Base-by-base conservation (phyloP, 768 basidiomycete species). In the Suillus discolor region DNA sequence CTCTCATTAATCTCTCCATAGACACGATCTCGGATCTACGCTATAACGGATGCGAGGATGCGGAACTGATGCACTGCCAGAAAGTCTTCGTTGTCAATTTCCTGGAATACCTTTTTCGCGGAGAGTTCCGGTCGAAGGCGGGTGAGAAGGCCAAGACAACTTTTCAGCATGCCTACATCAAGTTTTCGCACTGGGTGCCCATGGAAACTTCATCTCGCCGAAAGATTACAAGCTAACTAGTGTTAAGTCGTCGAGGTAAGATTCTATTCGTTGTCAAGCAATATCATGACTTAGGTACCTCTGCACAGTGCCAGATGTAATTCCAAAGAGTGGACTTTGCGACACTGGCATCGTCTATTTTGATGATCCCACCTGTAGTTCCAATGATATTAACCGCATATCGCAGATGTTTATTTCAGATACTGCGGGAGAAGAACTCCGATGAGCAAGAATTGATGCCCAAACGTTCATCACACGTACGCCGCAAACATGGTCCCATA, bases 351-450 rank as follows among this genome's bases (percentile, higher is more conserved):
- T 25, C 59, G 67, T 72, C 2, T 64, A 66, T 54, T 71, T 66
- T 61, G 63, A 72, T 7, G 47, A 63, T 12, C 18, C 20, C 13
- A 5, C 18, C n/a, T 18, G 25, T 11, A 34, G 11, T 31, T 65
- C 7, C 0, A 28, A 20, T 0, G 28, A 34, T 20, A 3, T 15
- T 6, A 45, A 34, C 7, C 15, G 11, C 1, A 23, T 66, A 25
- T 71, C 68, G 2, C 70, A 70, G 8, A 67, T 67, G 1, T 68
- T 75, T 45, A 63, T 75, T 44, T 71, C 72, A 8, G 70, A 67
- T 63, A 65, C n/a, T n/a, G n/a, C n/a, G n/a, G 23, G 62, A 49
- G 16, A 55, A 63, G n/a, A 38, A 5, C 36, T 7, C 2, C 34
- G 38, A 18, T 31, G 18, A 34, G 39, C 15, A 3, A 20, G 16